Percentiles rank a stretch among this genome's conserved stretches.
These are phyloP conservation scores for Lavandula angustifolia DNA, from an alignment of 257 asterid genomes.

Conservation along the genomic window DNA sequence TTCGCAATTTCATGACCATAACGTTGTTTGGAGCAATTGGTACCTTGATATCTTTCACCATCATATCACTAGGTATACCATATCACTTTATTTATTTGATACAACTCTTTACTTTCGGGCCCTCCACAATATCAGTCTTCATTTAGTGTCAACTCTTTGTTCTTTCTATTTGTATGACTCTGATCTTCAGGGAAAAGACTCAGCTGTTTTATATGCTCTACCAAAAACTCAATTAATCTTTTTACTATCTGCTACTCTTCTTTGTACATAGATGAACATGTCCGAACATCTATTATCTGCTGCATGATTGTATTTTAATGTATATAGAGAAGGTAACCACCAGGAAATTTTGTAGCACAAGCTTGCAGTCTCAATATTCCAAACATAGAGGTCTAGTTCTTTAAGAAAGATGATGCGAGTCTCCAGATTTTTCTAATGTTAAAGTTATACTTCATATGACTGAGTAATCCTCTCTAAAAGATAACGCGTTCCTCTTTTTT, in stretches of 20 bases:
- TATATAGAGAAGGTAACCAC: background rate
- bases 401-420: no score
- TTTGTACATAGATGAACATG: background rate
- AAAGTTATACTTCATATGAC: no score
- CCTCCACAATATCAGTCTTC: slow-evolving; percentile 15
- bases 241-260: background rate
- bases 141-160: background rate
- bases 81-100: slow-evolving; percentile 26
- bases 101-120: slow-evolving; percentile 24
- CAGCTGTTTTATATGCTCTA: slow-evolving; percentile 26
- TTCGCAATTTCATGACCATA: slow-evolving; percentile 93
- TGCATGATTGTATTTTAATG: background rate
- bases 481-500: no score
- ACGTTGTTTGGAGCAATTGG: slow-evolving; percentile 93
- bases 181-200: slow-evolving; percentile 10
- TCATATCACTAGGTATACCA: slow-evolving; percentile 77
- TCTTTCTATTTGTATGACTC: slow-evolving; percentile 3
- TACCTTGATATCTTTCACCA: slow-evolving; percentile 83
- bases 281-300: background rate
- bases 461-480: no score
- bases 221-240: background rate
- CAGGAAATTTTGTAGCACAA: background rate
- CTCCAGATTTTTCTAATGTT: no score
- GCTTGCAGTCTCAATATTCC: background rate
- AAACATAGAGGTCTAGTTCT: background rate